Base-by-base conservation (phyloP, 2,329 filamentous ascomycete genomes). In the Microsporum canis region DNA sequence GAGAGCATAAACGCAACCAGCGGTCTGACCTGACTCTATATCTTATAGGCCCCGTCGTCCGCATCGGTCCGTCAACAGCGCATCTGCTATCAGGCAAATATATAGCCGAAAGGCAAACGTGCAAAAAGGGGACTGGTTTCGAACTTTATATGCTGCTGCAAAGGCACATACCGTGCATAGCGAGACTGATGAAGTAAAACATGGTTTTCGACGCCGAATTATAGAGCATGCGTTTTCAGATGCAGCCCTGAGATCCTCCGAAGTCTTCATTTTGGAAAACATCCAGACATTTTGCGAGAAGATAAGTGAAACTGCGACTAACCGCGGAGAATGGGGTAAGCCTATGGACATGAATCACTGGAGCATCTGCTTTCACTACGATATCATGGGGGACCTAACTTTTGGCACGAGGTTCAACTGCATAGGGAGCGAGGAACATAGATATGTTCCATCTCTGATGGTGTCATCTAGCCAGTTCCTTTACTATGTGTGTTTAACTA, bases 51-150 rank as follows among this genome's bases (percentile, higher is more conserved):
- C 76, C 78, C 17, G 72, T 84, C 58, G 87, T 92, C n/a, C 87
- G 89, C 33, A 88, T 87, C 65, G 88, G 87, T 0, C 89, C 0
- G 83, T 95, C 76, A 92, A 94, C 78, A 86, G 84, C 60, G 82
- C 81, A 63, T 80, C 81, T 5, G 86, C 87, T 0, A 77, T 89
- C 61, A 83, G 84, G 70, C 80, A 84, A 17, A 85, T 88, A 63
- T 64, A 66, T 53, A 57, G 53, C 7, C 65, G 66, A 0, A 57
- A 63, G 1, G 64, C 66, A 8, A 65, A 68, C 12, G 69, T 72
- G 43, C 56, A 63, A 34, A 72, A 70, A 59, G 66, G 66, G 34
- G 57, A 66, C 51, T 67, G 63, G 58, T 68, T 66, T 56, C 70
- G 71, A 23, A 75, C 77, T 0, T 77, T 80, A 68, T 71, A 72